Base-by-base conservation (phyloP, 176 grass and related monocot species). In the Raddia guianensis region DNA sequence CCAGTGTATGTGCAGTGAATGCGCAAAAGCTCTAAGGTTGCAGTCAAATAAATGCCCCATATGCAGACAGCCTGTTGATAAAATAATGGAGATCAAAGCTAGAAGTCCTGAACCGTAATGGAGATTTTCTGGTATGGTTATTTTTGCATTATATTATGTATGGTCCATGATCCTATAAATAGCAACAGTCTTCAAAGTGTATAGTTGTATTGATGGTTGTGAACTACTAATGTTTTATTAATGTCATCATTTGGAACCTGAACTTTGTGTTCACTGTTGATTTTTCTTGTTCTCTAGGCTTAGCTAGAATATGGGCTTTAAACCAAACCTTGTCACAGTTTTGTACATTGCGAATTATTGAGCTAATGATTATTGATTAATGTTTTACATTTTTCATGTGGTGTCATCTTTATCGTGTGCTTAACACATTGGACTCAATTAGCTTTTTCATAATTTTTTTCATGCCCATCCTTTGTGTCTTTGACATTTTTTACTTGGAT, bases 1-100 rank as follows among this genome's bases (percentile, higher is more conserved):
- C 35, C 91, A 99, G 96, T 99, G 96, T 76, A 84, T 99, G 91
- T 99, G 96, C 90, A 87, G 89, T 75, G 90, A 93, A 81, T 99
- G 96, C 74, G 96, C 96, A 33, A 93, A 93, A 91, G 74, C 88
- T 83, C 76, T 99, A 72, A 91, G 89, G 57, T 61, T 88, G 54
- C 96, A 99, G 75, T 95, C 96, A 86, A 79, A 95, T 77, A 99
- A 99, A 91, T 99, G 96, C 63, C 96, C 96, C 52, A 95, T 99
- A 88, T 99, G 96, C 81, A 81, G 92, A 63, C 92, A 99, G 59
- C 86, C 93, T 74, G 89, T 99, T 85, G 86, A 95, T 73, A 76
- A 93, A 89, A 64, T 99, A 67, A 90, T 99, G 64, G 90, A 95
- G 90, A 99, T 95, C 76, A 95, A 90, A 87, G 77, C 90, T 49